Percentiles rank a stretch among this genome's conserved stretches.
phyloP scores from a whole-genome alignment of 192 early-diverging fungal genomes.

The Allomyces macrogynus region DNA sequence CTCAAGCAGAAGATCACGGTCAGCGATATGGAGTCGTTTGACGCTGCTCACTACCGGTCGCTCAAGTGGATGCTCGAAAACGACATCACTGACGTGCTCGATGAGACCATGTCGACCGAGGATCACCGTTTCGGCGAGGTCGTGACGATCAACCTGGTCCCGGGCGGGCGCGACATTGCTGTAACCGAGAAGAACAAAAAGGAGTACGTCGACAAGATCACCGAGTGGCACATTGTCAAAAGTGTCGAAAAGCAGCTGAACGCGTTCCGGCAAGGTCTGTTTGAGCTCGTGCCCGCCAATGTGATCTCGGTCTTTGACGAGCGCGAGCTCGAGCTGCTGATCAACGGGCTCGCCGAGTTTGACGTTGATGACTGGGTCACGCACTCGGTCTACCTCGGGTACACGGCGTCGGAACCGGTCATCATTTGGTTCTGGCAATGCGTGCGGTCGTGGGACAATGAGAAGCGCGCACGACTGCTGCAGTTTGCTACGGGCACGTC shows the following conservation, averaged over 20 bases:
- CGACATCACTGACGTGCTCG: constrained; percentile 7
- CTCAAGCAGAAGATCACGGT: constrained; percentile 3
- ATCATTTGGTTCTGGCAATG: constrained; percentile 8
- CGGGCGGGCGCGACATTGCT: constrained; percentile 5
- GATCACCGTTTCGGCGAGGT: constrained; percentile 7
- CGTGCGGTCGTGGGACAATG: constrained; percentile 5
- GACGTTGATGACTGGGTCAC: constrained; percentile 9
- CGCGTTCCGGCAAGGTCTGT: constrained; percentile 2
- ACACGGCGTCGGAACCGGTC: constrained; percentile 5
- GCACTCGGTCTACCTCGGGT: constrained; percentile 8
- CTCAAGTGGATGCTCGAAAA: constrained; percentile 8
- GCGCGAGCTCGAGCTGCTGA: constrained; percentile 11
- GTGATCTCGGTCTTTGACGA: constrained; percentile 8
- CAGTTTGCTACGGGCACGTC: constrained; percentile 4
- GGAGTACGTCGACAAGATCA: constrained; percentile 6
- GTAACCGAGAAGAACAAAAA: constrained; percentile 9
- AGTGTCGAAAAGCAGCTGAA: constrained; percentile 6
- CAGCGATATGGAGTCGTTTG: constrained; percentile 7
- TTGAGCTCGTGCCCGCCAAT: constrained; percentile 3
- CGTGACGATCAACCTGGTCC: constrained; percentile 7
- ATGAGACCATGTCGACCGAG: constrained; percentile 4
- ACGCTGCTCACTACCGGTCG: constrained; percentile 3
- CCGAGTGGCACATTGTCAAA: constrained; percentile 2
- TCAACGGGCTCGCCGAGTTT: constrained; percentile 6
- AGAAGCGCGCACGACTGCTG: constrained; percentile 4